Conservation (phyloP, 1,284 basidiomycete genomes). For the Termitomyces sp. region DNA sequence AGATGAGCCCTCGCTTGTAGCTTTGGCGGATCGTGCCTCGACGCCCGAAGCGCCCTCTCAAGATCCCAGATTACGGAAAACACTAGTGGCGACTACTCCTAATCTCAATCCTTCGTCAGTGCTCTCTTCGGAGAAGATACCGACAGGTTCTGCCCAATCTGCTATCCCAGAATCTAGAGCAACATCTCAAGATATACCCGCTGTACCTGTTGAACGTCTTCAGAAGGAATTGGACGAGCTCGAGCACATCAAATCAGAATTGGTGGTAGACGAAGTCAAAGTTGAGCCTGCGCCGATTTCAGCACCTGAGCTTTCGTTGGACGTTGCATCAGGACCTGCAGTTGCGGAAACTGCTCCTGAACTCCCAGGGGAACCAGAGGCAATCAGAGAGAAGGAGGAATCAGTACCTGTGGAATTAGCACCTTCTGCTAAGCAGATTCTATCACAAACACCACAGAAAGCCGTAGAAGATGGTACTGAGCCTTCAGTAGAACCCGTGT, state of each 20-base stretch:
- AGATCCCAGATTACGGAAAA: not conserved
- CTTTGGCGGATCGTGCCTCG: not conserved
- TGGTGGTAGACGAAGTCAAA: not conserved
- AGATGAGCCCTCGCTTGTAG: not conserved
- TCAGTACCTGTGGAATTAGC: not conserved
- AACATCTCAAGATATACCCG: not conserved
- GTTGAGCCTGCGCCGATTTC: not conserved
- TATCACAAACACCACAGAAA: not conserved
- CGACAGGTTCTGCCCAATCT: not conserved
- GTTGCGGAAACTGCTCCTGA: not conserved
- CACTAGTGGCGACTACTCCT: not conserved
- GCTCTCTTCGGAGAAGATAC: not conserved
- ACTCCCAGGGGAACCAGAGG: not conserved
- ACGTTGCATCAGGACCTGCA: not conserved
- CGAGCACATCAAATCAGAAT: not conserved
- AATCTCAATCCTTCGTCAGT: slow-evolving; percentile 7
- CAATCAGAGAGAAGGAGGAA: not conserved
- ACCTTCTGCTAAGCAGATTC: not conserved
- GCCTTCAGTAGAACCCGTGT: not conserved
- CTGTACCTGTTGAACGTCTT: not conserved
- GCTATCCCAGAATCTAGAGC: not conserved
- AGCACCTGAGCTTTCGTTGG: not conserved
- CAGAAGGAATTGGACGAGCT: not conserved
- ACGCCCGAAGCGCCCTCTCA: not conserved
- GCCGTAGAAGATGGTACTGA: not conserved